phyloP scores from a whole-genome alignment of 75 land plant genomes.

The Cupressus sempervirens region DNA sequence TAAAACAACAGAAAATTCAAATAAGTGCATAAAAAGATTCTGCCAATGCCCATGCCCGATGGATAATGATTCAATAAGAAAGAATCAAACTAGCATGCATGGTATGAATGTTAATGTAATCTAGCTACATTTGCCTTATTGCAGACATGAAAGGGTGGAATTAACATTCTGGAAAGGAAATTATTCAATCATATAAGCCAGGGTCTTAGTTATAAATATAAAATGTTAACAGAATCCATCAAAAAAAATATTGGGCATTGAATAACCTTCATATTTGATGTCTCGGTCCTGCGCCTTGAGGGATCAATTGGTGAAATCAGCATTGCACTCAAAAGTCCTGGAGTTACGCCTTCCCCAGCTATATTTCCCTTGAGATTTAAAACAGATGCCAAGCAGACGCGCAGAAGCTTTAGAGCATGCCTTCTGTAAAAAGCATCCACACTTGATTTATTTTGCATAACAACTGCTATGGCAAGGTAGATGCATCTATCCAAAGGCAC shows the following conservation, averaged over 20 bases:
- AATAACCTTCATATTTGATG: constrained; percentile 76
- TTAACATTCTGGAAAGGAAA: not conserved
- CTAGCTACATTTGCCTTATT: not conserved
- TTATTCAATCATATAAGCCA: not conserved
- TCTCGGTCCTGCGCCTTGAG: constrained; percentile 71
- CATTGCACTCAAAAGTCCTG: constrained; percentile 63
- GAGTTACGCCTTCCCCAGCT: constrained; percentile 64
- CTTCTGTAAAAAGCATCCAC: constrained; percentile 85
- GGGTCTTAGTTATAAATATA: not conserved
- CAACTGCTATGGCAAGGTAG: constrained; percentile 80
- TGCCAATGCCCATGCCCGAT: not conserved
- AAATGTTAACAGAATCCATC: not conserved
- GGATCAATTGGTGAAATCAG: constrained; percentile 72
- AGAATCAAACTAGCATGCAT: not conserved
- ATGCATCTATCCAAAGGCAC: constrained; percentile 97
- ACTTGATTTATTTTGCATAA: constrained; percentile 55
- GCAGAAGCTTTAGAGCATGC: constrained; percentile 86
- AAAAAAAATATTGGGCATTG: not conserved
- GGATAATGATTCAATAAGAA: not conserved
- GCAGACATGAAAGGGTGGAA: not conserved
- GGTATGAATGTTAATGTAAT: not conserved
- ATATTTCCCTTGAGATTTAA: constrained; percentile 86
- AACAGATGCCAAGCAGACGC: constrained; percentile 86
- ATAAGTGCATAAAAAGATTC: not conserved
- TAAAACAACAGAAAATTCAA: not conserved